A percentile compares a stretch with the other conserved stretches of the same genome.
phyloP scores from a whole-genome alignment of 306 rosid genomes.

The Calophaca sinica region DNA sequence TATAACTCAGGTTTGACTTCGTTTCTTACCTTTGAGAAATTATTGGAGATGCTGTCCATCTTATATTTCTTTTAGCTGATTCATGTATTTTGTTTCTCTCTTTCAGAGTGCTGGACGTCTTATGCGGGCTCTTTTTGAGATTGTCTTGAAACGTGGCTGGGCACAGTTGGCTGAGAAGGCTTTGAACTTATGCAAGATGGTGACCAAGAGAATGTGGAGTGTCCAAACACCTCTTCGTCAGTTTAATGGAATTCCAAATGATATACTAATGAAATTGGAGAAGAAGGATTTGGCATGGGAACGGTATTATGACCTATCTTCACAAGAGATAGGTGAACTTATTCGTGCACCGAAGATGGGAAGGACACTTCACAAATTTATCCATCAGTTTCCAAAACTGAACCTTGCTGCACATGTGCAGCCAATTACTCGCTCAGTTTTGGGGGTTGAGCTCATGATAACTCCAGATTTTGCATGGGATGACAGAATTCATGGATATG shows the following conservation, averaged over 20 bases:
- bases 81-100: constrained; percentile 24
- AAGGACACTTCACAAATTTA: constrained; percentile 78
- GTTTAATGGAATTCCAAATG: constrained; percentile 77
- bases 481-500: constrained; percentile 89
- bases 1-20: constrained; percentile 82
- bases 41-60: neutral
- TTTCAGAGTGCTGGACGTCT: constrained; percentile 95
- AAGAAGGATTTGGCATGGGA: constrained; percentile 98
- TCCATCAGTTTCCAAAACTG: constrained; percentile 91
- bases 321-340: constrained; percentile 94
- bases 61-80: constrained; percentile 26
- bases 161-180: constrained; percentile 94
- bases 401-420: constrained; percentile 97
- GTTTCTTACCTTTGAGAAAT: neutral
- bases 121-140: constrained; percentile 96
- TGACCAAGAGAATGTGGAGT: constrained; percentile 90
- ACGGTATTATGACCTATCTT: constrained; percentile 89
- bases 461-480: constrained; percentile 98
- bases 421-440: constrained; percentile 89
- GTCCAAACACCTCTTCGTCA: constrained; percentile 96
- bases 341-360: constrained; percentile 88
- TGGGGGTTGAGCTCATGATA: constrained; percentile 89
- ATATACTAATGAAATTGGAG: constrained; percentile 80
- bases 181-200: constrained; percentile 93
- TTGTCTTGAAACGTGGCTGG: constrained; percentile 93